These are phyloP conservation scores for Cajanus cajan DNA, from an alignment of 306 rosid species.

Conservation along the genomic window DNA sequence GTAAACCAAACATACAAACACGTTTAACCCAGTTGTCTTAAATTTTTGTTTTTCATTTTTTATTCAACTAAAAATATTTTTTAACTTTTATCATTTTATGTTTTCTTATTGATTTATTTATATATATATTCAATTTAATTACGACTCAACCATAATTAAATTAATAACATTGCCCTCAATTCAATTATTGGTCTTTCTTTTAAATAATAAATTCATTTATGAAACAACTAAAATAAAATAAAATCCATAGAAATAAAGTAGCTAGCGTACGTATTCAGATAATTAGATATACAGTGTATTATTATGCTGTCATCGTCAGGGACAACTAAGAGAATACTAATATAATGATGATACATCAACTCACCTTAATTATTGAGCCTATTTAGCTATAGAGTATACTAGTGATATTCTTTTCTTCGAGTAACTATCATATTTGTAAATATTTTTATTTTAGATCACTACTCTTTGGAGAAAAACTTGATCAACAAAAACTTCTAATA, in stretches of 20 bases:
- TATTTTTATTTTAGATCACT: no score
- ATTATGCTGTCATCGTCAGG: background rate
- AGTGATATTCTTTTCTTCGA: no score
- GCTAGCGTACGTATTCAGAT: background rate
- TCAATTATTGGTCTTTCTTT: background rate
- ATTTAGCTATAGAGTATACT: background rate
- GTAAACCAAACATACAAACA: no score
- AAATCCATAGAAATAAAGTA: background rate
- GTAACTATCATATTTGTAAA: no score
- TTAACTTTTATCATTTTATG: background rate
- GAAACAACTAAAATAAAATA: background rate
- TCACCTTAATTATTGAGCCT: slow-evolving; percentile 1
- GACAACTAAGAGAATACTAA: background rate
- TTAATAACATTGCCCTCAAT: background rate
- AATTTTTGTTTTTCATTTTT: no score
- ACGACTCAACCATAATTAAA: background rate
- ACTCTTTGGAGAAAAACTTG: no score
- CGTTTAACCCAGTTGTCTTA: background rate
- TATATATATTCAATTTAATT: background rate
- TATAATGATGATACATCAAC: slow-evolving; percentile 10
- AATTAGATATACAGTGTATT: background rate
- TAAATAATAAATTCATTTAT: background rate
- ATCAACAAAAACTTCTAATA: no score
- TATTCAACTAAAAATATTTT: no score
- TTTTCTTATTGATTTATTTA: background rate